Conservation (phyloP, 176 grass and related monocot genomes). For the Ampelocalamus luodianensis region DNA sequence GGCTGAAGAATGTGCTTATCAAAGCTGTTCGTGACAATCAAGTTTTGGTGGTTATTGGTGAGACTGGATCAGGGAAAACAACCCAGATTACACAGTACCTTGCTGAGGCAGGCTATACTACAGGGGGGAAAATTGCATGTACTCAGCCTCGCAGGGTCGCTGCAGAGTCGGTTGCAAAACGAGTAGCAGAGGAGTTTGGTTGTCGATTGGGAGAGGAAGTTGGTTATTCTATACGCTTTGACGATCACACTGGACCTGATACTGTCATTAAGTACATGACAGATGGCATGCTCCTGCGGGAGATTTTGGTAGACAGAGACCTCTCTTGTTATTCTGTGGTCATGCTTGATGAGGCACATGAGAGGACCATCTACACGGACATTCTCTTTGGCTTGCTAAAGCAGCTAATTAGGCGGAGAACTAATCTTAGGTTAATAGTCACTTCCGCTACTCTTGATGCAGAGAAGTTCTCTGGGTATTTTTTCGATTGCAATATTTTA, state of each 20-base stretch:
- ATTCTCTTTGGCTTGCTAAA: slow-evolving; percentile 68
- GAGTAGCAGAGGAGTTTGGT: slow-evolving; percentile 67
- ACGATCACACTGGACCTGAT: slow-evolving; percentile 59
- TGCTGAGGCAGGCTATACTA: slow-evolving; percentile 68
- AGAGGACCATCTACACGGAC: slow-evolving; percentile 66
- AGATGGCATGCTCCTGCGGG: slow-evolving; percentile 72
- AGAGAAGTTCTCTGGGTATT: slow-evolving; percentile 80
- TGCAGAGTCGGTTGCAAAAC: slow-evolving; percentile 61
- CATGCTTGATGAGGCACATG: slow-evolving; percentile 85
- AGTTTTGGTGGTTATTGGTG: slow-evolving; percentile 67
- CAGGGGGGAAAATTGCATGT: slow-evolving; percentile 55
- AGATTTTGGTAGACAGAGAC: slow-evolving; percentile 62
- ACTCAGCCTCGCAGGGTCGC: slow-evolving; percentile 76
- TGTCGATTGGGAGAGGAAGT: slow-evolving; percentile 70
- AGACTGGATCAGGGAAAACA: slow-evolving; percentile 61
- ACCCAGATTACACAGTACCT: slow-evolving; percentile 74
- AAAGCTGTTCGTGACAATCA: slow-evolving; percentile 65
- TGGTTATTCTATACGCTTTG: slow-evolving; percentile 68
- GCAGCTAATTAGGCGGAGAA: slow-evolving; percentile 53
- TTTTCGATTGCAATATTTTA: slow-evolving; percentile 77
- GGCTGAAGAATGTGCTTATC: slow-evolving; percentile 68
- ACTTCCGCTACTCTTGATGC: slow-evolving; percentile 75
- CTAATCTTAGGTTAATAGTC: slow-evolving; percentile 58
- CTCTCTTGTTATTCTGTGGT: slow-evolving; percentile 65
- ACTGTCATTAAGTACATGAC: slow-evolving; percentile 85